Evolutionary conservation across 306 rosid species (phyloP), one percentile per base, ranked within the genome.

Genomic region (Trifolium pratense): DNA sequence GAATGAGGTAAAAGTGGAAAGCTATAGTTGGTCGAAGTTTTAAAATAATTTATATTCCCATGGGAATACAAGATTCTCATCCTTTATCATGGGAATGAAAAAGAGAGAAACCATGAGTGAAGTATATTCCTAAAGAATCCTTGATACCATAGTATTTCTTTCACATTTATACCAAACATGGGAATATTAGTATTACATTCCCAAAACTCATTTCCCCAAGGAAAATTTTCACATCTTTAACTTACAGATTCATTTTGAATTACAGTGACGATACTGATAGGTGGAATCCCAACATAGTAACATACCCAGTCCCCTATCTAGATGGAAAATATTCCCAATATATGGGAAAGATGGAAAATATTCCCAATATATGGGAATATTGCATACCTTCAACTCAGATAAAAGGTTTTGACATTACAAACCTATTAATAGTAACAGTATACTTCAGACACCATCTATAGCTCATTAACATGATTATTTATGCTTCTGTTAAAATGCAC

Each of bases 1-100:
- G 66, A 60, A 60, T 60, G 66, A 60, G 66, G 21, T 60, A 36
- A 60, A 32, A 60, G 42, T 60, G 15, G 18, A 31, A 60, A 58
- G 13, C 5, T 31, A 60, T 60, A 60, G 66, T 15, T 32, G 43
- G 42, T 31, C 6, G 9, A 52, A 7, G 20, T 31, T 31, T 60
- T 32, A 31, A 59, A 59, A 14, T 59, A 59, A 59, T 56, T 59
- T 59, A 31, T 59, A 59, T 29, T 59, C 20, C 37, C 40, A 8
- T 15, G 14, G 65, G 42, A 60, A 32, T 15, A 3, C 12, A 31
- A 60, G 66, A 60, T 7, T 60, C 4, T 7, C 66, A 15, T 32
- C 66, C 21, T 31, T 60, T 36, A 32, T 60, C 43, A 7, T n/a
- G 14, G 25, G 12, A 61, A 32, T 61, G 43, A 61, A 32, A 61